phyloP scores from a whole-genome alignment of 73 alveolate genomes.

The Vitrella brassicaformis region DNA sequence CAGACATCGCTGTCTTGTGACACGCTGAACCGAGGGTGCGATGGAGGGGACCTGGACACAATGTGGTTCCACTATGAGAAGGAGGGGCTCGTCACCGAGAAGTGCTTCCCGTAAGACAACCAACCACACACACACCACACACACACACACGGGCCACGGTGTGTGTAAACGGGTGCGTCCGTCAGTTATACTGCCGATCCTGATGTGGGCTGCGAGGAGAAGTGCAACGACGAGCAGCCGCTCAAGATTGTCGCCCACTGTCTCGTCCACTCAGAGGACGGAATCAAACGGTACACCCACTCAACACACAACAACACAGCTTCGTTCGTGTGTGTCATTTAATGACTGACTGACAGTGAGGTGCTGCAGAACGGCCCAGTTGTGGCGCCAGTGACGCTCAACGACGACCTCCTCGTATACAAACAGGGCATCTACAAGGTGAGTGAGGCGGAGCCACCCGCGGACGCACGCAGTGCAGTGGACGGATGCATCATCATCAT shows the following conservation, averaged over 20 bases:
- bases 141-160: too few relatives aligned
- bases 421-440: background rate
- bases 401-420: background rate
- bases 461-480: background rate
- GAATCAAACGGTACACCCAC: too few relatives aligned
- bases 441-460: background rate
- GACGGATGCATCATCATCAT: too few relatives aligned
- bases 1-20: background rate
- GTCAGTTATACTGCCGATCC: background rate
- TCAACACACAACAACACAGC: too few relatives aligned
- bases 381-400: background rate
- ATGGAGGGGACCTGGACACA: background rate
- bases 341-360: too few relatives aligned
- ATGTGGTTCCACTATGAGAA: background rate
- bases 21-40: background rate
- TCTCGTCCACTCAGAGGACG: background rate
- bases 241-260: background rate
- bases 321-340: too few relatives aligned
- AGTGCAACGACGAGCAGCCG: background rate
- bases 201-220: background rate
- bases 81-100: background rate
- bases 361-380: background rate
- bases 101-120: background rate
- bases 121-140: too few relatives aligned
- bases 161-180: too few relatives aligned